phyloP scores from a whole-genome alignment of 1,284 basidiomycete genomes.

The Tilletiaria anomala region DNA sequence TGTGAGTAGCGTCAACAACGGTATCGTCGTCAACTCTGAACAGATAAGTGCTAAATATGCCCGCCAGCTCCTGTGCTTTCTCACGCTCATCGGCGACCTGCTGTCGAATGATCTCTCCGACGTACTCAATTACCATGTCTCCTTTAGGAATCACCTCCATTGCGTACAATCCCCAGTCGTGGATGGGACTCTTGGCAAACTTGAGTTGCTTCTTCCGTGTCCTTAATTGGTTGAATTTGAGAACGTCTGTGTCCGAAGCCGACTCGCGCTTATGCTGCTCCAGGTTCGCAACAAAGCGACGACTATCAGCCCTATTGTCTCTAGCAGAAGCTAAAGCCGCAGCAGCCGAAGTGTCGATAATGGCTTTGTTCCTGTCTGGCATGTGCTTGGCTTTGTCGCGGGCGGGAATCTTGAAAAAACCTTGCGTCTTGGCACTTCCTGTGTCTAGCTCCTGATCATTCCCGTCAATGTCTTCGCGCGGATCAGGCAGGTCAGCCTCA shows the following conservation, averaged over 20 bases:
- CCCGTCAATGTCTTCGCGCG: slow-evolving; percentile 42
- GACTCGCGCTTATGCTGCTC: slow-evolving; percentile 69
- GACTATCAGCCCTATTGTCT: slow-evolving; percentile 84
- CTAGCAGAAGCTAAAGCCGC: slow-evolving; percentile 59
- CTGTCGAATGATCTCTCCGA: slow-evolving; percentile 88
- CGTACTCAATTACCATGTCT: slow-evolving; percentile 99
- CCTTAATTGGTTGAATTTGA: slow-evolving; percentile 94
- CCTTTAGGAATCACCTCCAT: slow-evolving; percentile 62
- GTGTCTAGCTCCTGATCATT: slow-evolving; percentile 56
- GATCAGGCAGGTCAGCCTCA: slow-evolving; percentile 8
- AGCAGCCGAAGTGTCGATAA: slow-evolving; percentile 32
- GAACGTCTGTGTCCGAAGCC: slow-evolving; percentile 45
- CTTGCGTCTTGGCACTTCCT: slow-evolving; percentile 78
- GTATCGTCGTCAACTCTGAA: slow-evolving; percentile 43
- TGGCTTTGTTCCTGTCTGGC: slow-evolving; percentile 48
- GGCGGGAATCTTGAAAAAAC: slow-evolving; percentile 84
- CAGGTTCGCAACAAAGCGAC: slow-evolving; percentile 77
- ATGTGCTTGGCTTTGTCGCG: slow-evolving; percentile 78
- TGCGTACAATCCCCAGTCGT: slow-evolving; percentile 74
- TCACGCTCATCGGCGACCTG: slow-evolving; percentile 93
- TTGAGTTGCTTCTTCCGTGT: slow-evolving; percentile 94
- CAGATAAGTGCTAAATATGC: slow-evolving; percentile 36
- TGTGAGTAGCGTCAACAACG: slow-evolving; percentile 86
- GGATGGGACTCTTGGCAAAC: slow-evolving; percentile 88
- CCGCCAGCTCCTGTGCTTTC: slow-evolving; percentile 75